A percentile compares a stretch with the other conserved stretches of the same genome.
These are phyloP conservation scores for Phytophthora lateralis DNA, from an alignment of 352 stramenopile species.

Conservation along the genomic window DNA sequence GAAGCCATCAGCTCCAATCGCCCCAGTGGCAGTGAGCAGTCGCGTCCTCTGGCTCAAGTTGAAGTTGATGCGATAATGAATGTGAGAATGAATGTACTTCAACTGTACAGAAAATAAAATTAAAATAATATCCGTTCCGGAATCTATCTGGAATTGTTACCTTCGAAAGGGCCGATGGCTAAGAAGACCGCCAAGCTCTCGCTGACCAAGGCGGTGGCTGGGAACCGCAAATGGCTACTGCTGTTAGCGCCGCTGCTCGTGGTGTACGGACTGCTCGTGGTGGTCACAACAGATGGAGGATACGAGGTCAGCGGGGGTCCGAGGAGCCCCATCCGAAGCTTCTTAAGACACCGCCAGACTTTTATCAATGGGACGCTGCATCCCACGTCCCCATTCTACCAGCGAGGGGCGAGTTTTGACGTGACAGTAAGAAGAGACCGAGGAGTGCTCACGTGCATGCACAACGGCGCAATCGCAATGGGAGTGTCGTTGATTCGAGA, in stretches of 20 bases:
- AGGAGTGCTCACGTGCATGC: conserved; percentile 15
- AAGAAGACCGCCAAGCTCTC: not conserved
- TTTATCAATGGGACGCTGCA: conserved; percentile 7
- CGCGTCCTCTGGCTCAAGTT: conserved; percentile 19
- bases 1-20: conserved; percentile 8
- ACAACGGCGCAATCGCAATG: conserved; percentile 17
- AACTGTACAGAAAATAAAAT: too few species aligned
- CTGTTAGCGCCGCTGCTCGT: conserved; percentile 9
- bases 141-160: not conserved
- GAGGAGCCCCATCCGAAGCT: not conserved
- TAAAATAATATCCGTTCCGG: not conserved
- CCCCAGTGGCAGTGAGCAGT: conserved; percentile 7
- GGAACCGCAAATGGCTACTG: conserved; percentile 10
- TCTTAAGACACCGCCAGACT: not conserved
- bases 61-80: conserved; percentile 10
- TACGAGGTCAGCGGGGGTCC: not conserved
- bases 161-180: not conserved
- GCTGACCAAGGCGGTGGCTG: conserved; percentile 4
- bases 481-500: conserved; percentile 28
- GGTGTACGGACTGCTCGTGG: conserved; percentile 11
- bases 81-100: too few species aligned
- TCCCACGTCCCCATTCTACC: conserved; percentile 16
- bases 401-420: conserved; percentile 14
- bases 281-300: not conserved
- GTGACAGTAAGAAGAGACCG: conserved; percentile 5